phyloP scores from a whole-genome alignment of 2,329 filamentous ascomycete genomes.

The Cercospora janseana region DNA sequence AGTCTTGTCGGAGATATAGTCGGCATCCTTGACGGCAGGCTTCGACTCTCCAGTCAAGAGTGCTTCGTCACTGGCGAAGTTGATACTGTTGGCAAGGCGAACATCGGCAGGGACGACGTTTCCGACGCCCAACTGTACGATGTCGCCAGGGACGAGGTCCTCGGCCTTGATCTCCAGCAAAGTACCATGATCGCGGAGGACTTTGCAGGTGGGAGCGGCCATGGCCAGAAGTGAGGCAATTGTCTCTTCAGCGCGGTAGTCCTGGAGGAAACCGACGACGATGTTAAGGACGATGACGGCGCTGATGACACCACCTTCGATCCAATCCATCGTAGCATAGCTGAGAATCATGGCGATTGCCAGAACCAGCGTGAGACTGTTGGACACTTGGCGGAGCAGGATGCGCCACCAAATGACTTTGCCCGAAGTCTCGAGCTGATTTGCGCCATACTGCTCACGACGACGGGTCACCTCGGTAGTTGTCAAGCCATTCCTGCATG shows the following conservation, averaged over 20 bases:
- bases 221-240: slow-evolving; percentile 57
- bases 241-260: slow-evolving; percentile 60
- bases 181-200: slow-evolving; percentile 55
- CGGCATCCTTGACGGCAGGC: slow-evolving; percentile 38
- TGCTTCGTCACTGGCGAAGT: slow-evolving; percentile 72
- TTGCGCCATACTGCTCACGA: slow-evolving; percentile 32
- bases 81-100: slow-evolving; percentile 61
- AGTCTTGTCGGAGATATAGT: slow-evolving; percentile 30
- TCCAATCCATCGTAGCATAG: slow-evolving; percentile 59
- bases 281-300: slow-evolving; percentile 60
- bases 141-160: slow-evolving; percentile 65
- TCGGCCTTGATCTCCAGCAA: slow-evolving; percentile 53
- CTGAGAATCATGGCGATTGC: slow-evolving; percentile 59
- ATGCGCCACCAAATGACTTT: slow-evolving; percentile 35
- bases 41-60: slow-evolving; percentile 69
- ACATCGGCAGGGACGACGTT: slow-evolving; percentile 70
- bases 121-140: slow-evolving; percentile 62
- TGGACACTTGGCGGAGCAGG: slow-evolving; percentile 40
- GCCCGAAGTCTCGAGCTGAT: slow-evolving; percentile 33
- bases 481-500: slow-evolving; percentile 29
- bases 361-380: slow-evolving; percentile 45
- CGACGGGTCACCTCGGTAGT: slow-evolving; percentile 25
- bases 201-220: slow-evolving; percentile 56
- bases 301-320: slow-evolving; percentile 59
- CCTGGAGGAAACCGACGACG: slow-evolving; percentile 59